A percentile compares a stretch with the other conserved stretches of the same genome.
Conservation (phyloP, 2,329 filamentous ascomycete genomes). For the Peltaster fructicola region DNA sequence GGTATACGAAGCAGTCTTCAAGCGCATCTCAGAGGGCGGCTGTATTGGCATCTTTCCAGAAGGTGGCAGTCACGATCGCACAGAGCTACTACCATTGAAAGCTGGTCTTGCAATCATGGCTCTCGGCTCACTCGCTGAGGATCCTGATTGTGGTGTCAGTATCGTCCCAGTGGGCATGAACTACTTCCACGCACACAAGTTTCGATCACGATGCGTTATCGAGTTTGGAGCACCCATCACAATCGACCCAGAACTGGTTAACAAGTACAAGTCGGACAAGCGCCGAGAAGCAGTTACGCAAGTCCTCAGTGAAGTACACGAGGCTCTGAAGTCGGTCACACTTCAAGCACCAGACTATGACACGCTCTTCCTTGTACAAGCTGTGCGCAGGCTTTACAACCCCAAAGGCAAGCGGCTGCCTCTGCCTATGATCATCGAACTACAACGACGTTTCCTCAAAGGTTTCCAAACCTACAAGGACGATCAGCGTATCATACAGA, state of each 20-base stretch:
- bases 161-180: slow-evolving; percentile 98
- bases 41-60: slow-evolving; percentile 96
- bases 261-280: slow-evolving; percentile 69
- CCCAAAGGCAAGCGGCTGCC: slow-evolving; percentile 86
- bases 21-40: slow-evolving; percentile 60
- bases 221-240: slow-evolving; percentile 88
- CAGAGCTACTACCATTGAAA: slow-evolving; percentile 80
- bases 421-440: slow-evolving; percentile 78
- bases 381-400: slow-evolving; percentile 81
- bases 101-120: slow-evolving; percentile 98
- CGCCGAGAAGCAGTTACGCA: slow-evolving; percentile 73
- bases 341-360: slow-evolving; percentile 89
- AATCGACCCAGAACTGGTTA: slow-evolving; percentile 62
- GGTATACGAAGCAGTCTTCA: slow-evolving; percentile 87
- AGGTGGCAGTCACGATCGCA: slow-evolving; percentile 87
- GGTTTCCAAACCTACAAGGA: slow-evolving; percentile 89
- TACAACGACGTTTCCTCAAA: slow-evolving; percentile 78
- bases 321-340: slow-evolving; percentile 71
- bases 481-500: slow-evolving; percentile 60
- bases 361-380: slow-evolving; percentile 91
- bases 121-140: slow-evolving; percentile 67
- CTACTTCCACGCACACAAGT: slow-evolving; percentile 98
- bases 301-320: slow-evolving; percentile 71
- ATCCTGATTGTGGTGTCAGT: slow-evolving; percentile 74
- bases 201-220: slow-evolving; percentile 84